Conservation (phyloP, 179 eudicot species). For the Silene noctiflora region DNA sequence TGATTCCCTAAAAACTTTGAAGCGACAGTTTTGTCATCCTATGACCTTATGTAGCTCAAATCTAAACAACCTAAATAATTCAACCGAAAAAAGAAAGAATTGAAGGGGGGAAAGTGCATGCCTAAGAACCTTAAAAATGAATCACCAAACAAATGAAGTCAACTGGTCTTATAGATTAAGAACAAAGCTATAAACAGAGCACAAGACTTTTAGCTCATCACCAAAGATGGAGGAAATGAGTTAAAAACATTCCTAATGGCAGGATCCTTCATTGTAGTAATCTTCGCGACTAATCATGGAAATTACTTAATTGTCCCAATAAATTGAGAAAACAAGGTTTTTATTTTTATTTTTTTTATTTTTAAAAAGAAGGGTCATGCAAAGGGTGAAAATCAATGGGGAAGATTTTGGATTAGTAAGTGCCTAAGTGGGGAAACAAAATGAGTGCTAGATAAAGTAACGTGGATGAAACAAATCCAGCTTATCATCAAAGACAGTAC, state of each 20-base stretch:
- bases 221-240: neutral
- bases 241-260: neutral
- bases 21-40: no score
- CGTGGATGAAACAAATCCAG: conserved; percentile 4
- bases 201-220: neutral
- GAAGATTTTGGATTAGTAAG: conserved; percentile 12
- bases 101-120: conserved; percentile 5
- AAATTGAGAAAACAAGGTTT: neutral
- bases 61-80: no score
- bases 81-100: neutral
- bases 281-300: neutral
- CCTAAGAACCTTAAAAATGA: conserved; percentile 9
- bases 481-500: neutral
- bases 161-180: conserved; percentile 20
- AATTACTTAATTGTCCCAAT: neutral
- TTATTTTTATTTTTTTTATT: no score
- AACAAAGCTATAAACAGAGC: neutral
- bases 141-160: conserved; percentile 14
- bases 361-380: neutral
- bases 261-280: neutral
- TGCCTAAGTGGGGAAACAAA: conserved; percentile 1
- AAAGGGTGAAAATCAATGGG: neutral
- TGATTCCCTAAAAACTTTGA: no score
- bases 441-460: conserved; percentile 19
- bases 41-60: no score